phyloP scores from a whole-genome alignment of 2,329 filamentous ascomycete species.

The Fusarium sarcochroum region DNA sequence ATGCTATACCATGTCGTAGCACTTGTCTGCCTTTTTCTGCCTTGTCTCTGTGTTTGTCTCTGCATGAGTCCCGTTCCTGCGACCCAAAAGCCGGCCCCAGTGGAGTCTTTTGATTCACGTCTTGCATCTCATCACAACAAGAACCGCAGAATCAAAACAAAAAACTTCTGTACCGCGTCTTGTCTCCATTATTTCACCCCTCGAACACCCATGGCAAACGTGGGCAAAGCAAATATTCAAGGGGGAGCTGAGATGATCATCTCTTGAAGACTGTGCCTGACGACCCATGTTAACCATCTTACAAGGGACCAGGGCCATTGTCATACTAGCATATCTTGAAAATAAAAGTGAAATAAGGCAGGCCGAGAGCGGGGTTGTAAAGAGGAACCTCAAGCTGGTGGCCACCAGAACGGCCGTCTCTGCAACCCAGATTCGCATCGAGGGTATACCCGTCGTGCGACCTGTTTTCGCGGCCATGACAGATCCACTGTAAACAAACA shows the following conservation, averaged over 20 bases:
- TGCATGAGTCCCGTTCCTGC: conserved; percentile 37
- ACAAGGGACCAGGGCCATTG: conserved; percentile 38
- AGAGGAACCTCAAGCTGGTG: conserved; percentile 27
- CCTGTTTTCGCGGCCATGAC: conserved; percentile 44
- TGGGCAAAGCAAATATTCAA: conserved; percentile 12
- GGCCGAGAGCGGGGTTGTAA: conserved; percentile 23
- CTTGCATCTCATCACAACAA: conserved; percentile 31
- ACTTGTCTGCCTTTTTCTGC: conserved; percentile 7
- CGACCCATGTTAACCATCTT: conserved; percentile 37
- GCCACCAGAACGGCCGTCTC: conserved; percentile 17
- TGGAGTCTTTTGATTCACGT: conserved; percentile 39
- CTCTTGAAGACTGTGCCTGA: conserved; percentile 5
- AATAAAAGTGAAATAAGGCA: conserved; percentile 30
- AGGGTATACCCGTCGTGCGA: conserved; percentile 40
- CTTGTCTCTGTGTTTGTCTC: conserved; percentile 26
- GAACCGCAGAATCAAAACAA: conserved; percentile 22
- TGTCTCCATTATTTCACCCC: conserved; percentile 2
- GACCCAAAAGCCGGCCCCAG: conserved; percentile 44
- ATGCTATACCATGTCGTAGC: background rate
- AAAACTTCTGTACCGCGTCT: background rate
- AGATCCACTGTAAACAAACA: conserved; percentile 46
- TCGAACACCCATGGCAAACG: conserved; percentile 2
- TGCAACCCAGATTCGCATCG: conserved; percentile 46
- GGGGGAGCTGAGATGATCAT: conserved; percentile 9
- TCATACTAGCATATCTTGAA: background rate